Evolutionary conservation across 371 early-diverging fungal genomes (phyloP), one percentile per base, ranked within the genome.

Genomic region (Mortierella sp.): DNA sequence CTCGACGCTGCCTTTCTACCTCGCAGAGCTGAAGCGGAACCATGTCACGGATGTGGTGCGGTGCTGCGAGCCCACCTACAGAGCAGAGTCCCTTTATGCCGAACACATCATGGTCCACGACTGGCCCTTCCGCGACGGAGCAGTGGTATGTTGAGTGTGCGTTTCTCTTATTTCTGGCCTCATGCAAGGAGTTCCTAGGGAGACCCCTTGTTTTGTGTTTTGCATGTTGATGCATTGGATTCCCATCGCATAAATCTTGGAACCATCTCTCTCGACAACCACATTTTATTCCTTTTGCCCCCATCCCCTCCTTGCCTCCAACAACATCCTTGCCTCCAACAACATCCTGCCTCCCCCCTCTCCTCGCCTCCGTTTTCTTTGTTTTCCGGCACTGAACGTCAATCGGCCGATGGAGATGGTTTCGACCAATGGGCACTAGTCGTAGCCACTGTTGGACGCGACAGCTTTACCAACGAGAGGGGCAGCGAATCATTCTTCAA

Each of bases 1-100:
- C 81, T 88, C 93, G 72, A 97, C 94, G 8, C 85, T 98, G 40
- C 90, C 91, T 1, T 89, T 93, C 26, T 98, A 98, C 78, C 76
- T 95, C 13, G 91, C 93, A 70, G 93, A 97, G 80, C 91, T 98
- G 82, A 86, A 89, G 50, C 88, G 91, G 48, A 89, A 94, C 70
- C 86, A 92, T 72, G 97, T 96, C 51, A 93, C 94, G 5, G 95
- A 96, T 73, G 94, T 97, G 19, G 96, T 97, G 8, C 92, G 97
- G 10, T 97, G 96, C 43, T 97, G 98, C 86, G 96, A 97, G 81
- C 96, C 97, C 16, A 97, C 97, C 5, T 98, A 98, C 77, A 87
- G 88, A 50, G 84, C 91, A 26, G 90, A 88, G 21, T 90, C 90
- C 9, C 86, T 97, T 34, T 90, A 90, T 74, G 90, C 88, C 61